These are phyloP conservation scores for Pseudomonodictys pantanalensis DNA, from an alignment of 495 filamentous ascomycete genomes.

Conservation along the genomic window DNA sequence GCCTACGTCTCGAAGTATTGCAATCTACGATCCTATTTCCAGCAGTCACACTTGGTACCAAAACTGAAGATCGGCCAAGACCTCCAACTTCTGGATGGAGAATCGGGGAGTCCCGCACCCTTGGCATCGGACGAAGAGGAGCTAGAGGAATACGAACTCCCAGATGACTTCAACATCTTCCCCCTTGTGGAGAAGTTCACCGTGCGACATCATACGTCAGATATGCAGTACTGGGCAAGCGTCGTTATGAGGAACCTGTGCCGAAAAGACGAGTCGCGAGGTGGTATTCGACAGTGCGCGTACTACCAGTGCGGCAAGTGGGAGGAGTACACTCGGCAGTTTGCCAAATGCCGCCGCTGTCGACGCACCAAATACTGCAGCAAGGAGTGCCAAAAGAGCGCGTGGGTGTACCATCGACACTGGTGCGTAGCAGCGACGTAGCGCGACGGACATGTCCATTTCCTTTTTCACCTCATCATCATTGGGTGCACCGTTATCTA, in stretches of 20 bases:
- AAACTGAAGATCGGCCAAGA: slow-evolving; percentile 86
- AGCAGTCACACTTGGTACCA: slow-evolving; percentile 89
- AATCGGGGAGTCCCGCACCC: slow-evolving; percentile 45
- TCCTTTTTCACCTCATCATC: slow-evolving; percentile 17
- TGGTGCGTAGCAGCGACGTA: slow-evolving; percentile 83
- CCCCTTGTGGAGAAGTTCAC: slow-evolving; percentile 98
- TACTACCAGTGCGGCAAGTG: slow-evolving; percentile 97
- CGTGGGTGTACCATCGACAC: slow-evolving; percentile 95
- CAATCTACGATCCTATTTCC: slow-evolving; percentile 91
- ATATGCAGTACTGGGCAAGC: slow-evolving; percentile 99
- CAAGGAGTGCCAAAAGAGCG: slow-evolving; percentile 98
- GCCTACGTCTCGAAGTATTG: slow-evolving; percentile 99
- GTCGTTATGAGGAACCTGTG: slow-evolving; percentile 99
- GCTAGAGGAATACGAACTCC: slow-evolving; percentile 86
- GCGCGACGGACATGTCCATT: slow-evolving; percentile 9
- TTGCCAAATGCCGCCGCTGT: slow-evolving; percentile 95
- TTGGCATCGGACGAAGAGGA: slow-evolving; percentile 54
- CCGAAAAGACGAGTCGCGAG: slow-evolving; percentile 90
- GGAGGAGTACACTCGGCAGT: slow-evolving; percentile 93
- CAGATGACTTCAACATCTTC: slow-evolving; percentile 97
- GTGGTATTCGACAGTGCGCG: slow-evolving; percentile 93
- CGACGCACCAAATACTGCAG: slow-evolving; percentile 98
- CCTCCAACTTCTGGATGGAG: slow-evolving; percentile 72
- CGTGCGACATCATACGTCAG: slow-evolving; percentile 84
- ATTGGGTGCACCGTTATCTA: slow-evolving; percentile 23